Evolutionary conservation across 129 eudicot species (phyloP).

Genomic region (Artemisia tridentata): DNA sequence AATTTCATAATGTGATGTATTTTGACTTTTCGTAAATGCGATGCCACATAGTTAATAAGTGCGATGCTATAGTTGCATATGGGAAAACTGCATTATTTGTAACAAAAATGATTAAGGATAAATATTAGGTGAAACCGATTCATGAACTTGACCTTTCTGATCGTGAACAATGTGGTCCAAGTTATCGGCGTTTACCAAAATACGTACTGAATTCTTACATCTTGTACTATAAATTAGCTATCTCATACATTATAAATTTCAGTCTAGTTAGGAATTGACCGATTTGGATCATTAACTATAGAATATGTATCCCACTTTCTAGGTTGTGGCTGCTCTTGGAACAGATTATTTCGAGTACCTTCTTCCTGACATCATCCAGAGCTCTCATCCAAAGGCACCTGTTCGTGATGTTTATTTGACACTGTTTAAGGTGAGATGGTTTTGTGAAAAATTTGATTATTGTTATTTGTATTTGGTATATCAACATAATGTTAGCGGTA

Average conservation of each 20-base stretch:
- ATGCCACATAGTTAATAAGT: too few relatives aligned
- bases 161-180: too few relatives aligned
- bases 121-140: too few relatives aligned
- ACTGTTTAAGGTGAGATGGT: slow-evolving; percentile 68
- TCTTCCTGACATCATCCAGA: slow-evolving; percentile 84
- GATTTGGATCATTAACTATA: not conserved
- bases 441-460: not conserved
- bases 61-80: too few relatives aligned
- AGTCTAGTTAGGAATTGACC: slow-evolving; percentile 7
- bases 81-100: too few relatives aligned
- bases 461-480: not conserved
- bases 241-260: not conserved
- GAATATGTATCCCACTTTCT: slow-evolving; percentile 4
- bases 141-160: too few relatives aligned
- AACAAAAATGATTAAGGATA: too few relatives aligned
- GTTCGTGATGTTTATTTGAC: slow-evolving; percentile 95
- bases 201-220: too few relatives aligned
- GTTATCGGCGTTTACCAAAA: too few relatives aligned
- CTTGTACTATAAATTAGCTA: too few relatives aligned
- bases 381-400: slow-evolving; percentile 86
- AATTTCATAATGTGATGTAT: too few relatives aligned
- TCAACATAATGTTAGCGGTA: not conserved
- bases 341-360: slow-evolving; percentile 69
- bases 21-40: too few relatives aligned
- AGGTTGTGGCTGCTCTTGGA: slow-evolving; percentile 98